Percentiles rank a stretch among this genome's conserved stretches.
Evolutionary conservation across 352 stramenopile genomes (phyloP).

Genomic region (Globisporangium nunn): DNA sequence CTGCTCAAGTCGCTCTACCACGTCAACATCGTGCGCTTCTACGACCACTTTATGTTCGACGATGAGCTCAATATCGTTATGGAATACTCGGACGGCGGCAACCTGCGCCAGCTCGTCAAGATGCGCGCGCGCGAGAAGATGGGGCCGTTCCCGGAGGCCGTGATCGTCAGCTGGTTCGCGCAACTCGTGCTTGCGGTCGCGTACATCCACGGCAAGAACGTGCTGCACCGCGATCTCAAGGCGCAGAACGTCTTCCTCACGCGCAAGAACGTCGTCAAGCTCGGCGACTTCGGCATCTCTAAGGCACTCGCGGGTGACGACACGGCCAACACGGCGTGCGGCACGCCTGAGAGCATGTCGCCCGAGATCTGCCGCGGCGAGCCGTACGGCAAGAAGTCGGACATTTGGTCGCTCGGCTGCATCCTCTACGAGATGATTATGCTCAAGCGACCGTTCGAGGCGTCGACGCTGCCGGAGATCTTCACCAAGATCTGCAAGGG

Average conservation of each 20-base stretch:
- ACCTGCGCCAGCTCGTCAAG: slow-evolving; percentile 80
- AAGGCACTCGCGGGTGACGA: slow-evolving; percentile 78
- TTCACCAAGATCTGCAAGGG: slow-evolving; percentile 88
- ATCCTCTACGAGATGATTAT: slow-evolving; percentile 90
- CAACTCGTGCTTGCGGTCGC: slow-evolving; percentile 78
- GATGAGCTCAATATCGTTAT: slow-evolving; percentile 89
- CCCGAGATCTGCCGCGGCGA: slow-evolving; percentile 85
- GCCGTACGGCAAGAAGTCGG: slow-evolving; percentile 85
- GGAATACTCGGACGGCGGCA: slow-evolving; percentile 82
- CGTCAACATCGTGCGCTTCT: slow-evolving; percentile 87
- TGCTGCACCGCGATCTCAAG: slow-evolving; percentile 85
- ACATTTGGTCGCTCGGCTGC: slow-evolving; percentile 87
- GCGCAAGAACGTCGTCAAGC: slow-evolving; percentile 81
- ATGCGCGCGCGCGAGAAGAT: slow-evolving; percentile 71
- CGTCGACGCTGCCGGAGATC: slow-evolving; percentile 72
- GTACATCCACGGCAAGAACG: slow-evolving; percentile 87
- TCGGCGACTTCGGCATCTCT: slow-evolving; percentile 86
- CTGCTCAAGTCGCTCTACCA: slow-evolving; percentile 86
- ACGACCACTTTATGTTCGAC: slow-evolving; percentile 83
- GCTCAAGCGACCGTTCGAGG: slow-evolving; percentile 80
- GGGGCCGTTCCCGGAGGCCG: slow-evolving; percentile 72
- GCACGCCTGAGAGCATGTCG: slow-evolving; percentile 86
- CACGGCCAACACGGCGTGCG: slow-evolving; percentile 75
- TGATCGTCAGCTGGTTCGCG: slow-evolving; percentile 86
- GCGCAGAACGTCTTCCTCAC: slow-evolving; percentile 87